Evolutionary conservation across 208 protist species (phyloP).

Genomic region (Wallacemonas sp.): DNA sequence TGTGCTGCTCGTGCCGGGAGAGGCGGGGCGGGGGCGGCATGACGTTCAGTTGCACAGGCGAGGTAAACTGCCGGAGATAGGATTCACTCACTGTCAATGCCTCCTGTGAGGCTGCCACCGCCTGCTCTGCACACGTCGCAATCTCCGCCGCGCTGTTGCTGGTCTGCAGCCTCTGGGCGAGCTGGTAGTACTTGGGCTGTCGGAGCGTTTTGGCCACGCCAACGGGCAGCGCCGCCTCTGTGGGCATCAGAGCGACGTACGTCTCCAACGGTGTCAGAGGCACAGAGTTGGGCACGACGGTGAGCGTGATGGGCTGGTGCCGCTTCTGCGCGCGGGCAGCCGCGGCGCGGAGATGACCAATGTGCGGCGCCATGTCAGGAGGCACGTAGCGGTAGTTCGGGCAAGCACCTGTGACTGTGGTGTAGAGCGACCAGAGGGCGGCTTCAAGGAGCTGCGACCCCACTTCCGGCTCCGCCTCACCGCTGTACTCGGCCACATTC

Average conservation of each 20-base stretch:
- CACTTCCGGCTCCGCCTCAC: slow-evolving; percentile 30
- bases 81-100: slow-evolving; percentile 66
- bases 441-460: slow-evolving; percentile 46
- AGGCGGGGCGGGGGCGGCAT: slow-evolving; percentile 45
- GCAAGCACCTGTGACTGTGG: slow-evolving; percentile 44
- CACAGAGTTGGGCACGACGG: slow-evolving; percentile 14
- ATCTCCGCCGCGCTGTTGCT: slow-evolving; percentile 59
- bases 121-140: slow-evolving; percentile 44
- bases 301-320: slow-evolving; percentile 17
- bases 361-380: slow-evolving; percentile 34
- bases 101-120: slow-evolving; percentile 36
- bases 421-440: slow-evolving; percentile 55
- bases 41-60: slow-evolving; percentile 80
- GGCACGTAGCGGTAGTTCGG: slow-evolving; percentile 54
- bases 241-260: slow-evolving; percentile 84
- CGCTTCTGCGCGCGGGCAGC: slow-evolving; percentile 40
- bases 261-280: slow-evolving; percentile 81
- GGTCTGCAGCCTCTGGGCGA: slow-evolving; percentile 42
- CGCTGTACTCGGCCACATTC: slow-evolving; percentile 65
- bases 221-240: slow-evolving; percentile 56
- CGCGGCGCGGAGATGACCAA: slow-evolving; percentile 69
- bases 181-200: slow-evolving; percentile 32
- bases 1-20: slow-evolving; percentile 81
- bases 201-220: slow-evolving; percentile 46
- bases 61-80: slow-evolving; percentile 73